Conservation (phyloP, 2,329 filamentous ascomycete species). For the Ceratocystis albifundus region DNA sequence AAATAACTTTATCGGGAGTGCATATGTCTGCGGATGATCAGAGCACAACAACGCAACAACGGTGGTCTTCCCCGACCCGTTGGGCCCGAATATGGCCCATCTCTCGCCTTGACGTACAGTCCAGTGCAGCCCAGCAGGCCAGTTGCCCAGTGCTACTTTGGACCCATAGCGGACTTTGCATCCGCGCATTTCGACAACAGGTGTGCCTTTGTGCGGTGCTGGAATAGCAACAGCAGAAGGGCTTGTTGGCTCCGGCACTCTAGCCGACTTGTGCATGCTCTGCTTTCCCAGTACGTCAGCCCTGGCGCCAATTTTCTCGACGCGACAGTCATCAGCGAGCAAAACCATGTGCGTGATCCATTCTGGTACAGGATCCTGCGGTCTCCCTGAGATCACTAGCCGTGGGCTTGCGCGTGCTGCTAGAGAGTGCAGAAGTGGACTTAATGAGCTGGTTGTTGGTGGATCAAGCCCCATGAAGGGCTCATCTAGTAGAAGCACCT, state of each 20-base stretch:
- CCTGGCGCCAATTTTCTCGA: conserved; percentile 56
- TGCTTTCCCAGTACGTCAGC: conserved; percentile 47
- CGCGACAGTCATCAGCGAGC: conserved; percentile 53
- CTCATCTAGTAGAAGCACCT: conserved; percentile 78
- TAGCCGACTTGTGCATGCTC: conserved; percentile 33
- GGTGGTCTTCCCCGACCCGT: conserved; percentile 93
- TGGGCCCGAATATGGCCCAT: conserved; percentile 87
- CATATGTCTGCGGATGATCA: conserved; percentile 91
- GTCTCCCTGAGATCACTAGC: conserved; percentile 64
- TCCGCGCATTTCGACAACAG: conserved; percentile 76
- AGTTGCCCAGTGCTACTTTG: conserved; percentile 69
- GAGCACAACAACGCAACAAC: conserved; percentile 85
- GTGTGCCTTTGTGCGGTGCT: conserved; percentile 41
- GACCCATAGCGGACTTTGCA: conserved; percentile 70
- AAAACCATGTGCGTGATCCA: conserved; percentile 84
- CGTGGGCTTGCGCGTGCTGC: conserved; percentile 56
- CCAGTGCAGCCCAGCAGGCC: conserved; percentile 70
- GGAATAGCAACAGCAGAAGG: conserved; percentile 33
- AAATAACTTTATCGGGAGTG: conserved; percentile 75
- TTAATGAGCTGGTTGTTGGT: conserved; percentile 60
- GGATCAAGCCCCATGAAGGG: conserved; percentile 96
- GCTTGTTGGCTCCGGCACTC: conserved; percentile 31
- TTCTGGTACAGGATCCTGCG: conserved; percentile 74
- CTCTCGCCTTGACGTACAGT: conserved; percentile 70
- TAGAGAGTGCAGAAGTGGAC: conserved; percentile 55